phyloP scores from a whole-genome alignment of 129 eudicot species.

The Pulicaria dysenterica region DNA sequence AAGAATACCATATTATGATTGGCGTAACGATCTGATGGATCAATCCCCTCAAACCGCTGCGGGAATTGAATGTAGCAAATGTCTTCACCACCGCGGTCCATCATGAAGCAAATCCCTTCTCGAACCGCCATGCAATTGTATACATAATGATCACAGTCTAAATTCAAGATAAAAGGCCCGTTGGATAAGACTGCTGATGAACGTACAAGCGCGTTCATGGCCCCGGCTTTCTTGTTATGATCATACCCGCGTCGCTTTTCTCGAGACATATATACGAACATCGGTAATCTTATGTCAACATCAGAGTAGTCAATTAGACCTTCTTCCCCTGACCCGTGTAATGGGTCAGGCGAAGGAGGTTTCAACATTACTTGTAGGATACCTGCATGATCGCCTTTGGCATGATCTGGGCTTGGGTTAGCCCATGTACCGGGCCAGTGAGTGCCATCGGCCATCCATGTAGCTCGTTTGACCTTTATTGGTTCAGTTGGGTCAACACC shows the following conservation, averaged over 20 bases:
- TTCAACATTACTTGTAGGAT: slow-evolving; percentile 92
- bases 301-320: slow-evolving; percentile 65
- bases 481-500: slow-evolving; percentile 64
- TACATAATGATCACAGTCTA: slow-evolving; percentile 85
- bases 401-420: slow-evolving; percentile 53
- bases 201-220: slow-evolving; percentile 90
- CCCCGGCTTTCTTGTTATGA: slow-evolving; percentile 99
- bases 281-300: slow-evolving; percentile 78
- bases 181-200: slow-evolving; percentile 80
- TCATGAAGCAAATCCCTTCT: slow-evolving; percentile 97
- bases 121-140: slow-evolving; percentile 65
- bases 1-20: slow-evolving; percentile 88
- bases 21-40: slow-evolving; percentile 94
- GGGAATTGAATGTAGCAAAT: slow-evolving; percentile 93
- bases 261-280: slow-evolving; percentile 89
- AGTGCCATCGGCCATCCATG: slow-evolving; percentile 98
- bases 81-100: slow-evolving; percentile 93
- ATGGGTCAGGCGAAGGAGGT: slow-evolving; percentile 69
- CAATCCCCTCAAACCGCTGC: slow-evolving; percentile 93
- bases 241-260: slow-evolving; percentile 92
- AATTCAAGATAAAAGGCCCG: slow-evolving; percentile 83
- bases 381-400: slow-evolving; percentile 91
- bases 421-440: slow-evolving; percentile 98
- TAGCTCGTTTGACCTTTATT: slow-evolving; percentile 64
- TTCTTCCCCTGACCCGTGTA: slow-evolving; percentile 53